Evolutionary conservation across 2,329 filamentous ascomycete species (phyloP), one percentile per base, ranked within the genome.

Genomic region (Penicillium sp.): DNA sequence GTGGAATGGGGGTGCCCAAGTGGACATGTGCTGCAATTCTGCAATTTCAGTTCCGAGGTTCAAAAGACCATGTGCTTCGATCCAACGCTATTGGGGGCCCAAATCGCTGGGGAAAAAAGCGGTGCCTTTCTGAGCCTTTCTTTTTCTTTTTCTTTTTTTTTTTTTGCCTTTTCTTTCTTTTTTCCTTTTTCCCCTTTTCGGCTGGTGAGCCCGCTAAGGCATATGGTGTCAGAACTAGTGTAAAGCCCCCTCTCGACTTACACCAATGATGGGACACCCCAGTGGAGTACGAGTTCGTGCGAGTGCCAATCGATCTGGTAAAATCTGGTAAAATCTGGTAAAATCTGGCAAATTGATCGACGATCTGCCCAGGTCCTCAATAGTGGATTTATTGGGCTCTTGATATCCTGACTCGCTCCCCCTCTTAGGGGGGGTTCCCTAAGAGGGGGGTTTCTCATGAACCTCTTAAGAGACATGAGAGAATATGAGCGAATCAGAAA

Each of bases 321-420:
- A n/a, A n/a, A n/a, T n/a, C n/a, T n/a, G n/a, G n/a, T n/a, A 45
- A 42, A 17, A 17, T 17, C 17, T 17, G 17, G 17, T 17, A 17
- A 17, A 17, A 17, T 17, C 17, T 42, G 26, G 43, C n/a, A 33
- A 45, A 42, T 43, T 55, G 58, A 59, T 59, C 57, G 24, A 38
- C 50, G 28, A 49, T 61, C 56, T 57, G 29, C 56, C 54, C 53
- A 56, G 58, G 57, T 60, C 57, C 56, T 59, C 58, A 59, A 60
- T 58, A 56, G 58, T 53, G 57, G 58, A 51, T 45, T 41, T 37
- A 49, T 55, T 45, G 52, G 43, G 34, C 43, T 38, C 39, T 26
- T 48, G 24, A 48, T 26, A 26, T 24, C 13, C 13, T 26, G 22
- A 10, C n/a, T 34, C 10, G 4, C 32, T 49, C 12, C 32, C 45